phyloP scores from a whole-genome alignment of 2,329 filamentous ascomycete genomes.

The Epichloe sp. region DNA sequence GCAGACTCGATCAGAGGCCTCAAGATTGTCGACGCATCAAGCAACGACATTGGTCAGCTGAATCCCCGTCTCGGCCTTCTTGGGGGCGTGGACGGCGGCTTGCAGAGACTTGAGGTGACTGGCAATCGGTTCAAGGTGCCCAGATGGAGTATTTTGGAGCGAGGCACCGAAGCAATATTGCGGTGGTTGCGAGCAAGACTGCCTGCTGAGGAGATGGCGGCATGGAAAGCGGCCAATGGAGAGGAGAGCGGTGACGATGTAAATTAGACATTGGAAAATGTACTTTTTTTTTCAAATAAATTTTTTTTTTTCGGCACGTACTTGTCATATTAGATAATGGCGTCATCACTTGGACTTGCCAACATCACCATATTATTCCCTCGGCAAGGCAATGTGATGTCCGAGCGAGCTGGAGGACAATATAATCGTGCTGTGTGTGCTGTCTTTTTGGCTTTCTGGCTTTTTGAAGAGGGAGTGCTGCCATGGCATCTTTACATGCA shows the following conservation, averaged over 20 bases:
- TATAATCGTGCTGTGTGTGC: no score
- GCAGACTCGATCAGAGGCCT: conserved; percentile 64
- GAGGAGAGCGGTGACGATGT: conserved; percentile 19
- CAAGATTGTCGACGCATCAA: conserved; percentile 62
- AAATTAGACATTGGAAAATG: not conserved
- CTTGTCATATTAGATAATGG: not conserved
- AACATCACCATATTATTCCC: not conserved
- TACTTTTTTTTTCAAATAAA: no score
- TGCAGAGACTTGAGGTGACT: conserved; percentile 59
- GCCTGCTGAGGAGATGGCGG: conserved; percentile 44
- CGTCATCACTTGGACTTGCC: not conserved
- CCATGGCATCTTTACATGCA: not conserved
- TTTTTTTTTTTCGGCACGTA: not conserved
- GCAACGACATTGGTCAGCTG: conserved; percentile 74
- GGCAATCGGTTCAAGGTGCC: conserved; percentile 86
- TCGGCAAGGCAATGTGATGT: no score
- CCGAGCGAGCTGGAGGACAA: no score
- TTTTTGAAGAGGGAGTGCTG: not conserved
- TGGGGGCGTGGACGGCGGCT: conserved; percentile 43
- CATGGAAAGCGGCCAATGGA: conserved; percentile 37
- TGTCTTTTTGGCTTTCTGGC: no score
- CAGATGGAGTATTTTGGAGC: conserved; percentile 68
- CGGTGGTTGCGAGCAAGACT: conserved; percentile 70
- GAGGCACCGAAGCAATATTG: conserved; percentile 75
- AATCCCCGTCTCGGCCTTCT: conserved; percentile 72